Evolutionary conservation across 768 basidiomycete species (phyloP).

Genomic region (Asterophora lycoperdoides): DNA sequence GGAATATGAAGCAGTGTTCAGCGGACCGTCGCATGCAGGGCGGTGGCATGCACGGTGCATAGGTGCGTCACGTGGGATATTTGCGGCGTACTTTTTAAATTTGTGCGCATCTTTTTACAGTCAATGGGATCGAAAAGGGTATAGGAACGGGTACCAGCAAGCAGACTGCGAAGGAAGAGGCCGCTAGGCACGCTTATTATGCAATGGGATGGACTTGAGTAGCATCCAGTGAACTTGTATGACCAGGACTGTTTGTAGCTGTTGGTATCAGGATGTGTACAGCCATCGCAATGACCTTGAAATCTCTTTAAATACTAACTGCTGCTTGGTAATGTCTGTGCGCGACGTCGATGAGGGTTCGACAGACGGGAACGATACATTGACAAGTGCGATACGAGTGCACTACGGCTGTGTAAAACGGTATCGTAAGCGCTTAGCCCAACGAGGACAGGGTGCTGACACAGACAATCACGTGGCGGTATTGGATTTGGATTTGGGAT

Average conservation of each 20-base stretch:
- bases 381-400: too few species aligned
- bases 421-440: too few species aligned
- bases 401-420: too few species aligned
- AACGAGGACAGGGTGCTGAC: slow-evolving; percentile 12
- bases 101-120: slow-evolving; percentile 30
- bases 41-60: slow-evolving; percentile 65
- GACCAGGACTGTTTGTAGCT: not conserved
- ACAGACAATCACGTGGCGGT: slow-evolving; percentile 14
- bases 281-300: too few species aligned
- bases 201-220: slow-evolving; percentile 75
- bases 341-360: too few species aligned
- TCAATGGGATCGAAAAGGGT: slow-evolving; percentile 68
- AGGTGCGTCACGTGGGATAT: slow-evolving; percentile 44
- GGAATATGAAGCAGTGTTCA: slow-evolving; percentile 55
- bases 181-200: slow-evolving; percentile 66
- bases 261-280: not conserved
- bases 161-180: slow-evolving; percentile 75
- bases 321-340: not conserved
- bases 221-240: too few species aligned
- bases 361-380: too few species aligned
- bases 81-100: slow-evolving; percentile 4
- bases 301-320: too few species aligned
- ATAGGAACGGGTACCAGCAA: slow-evolving; percentile 63
- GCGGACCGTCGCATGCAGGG: slow-evolving; percentile 65
- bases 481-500: slow-evolving; percentile 5